These are phyloP conservation scores for Talaromyces stipitatus DNA, from an alignment of 495 filamentous ascomycete genomes.

Conservation along the genomic window DNA sequence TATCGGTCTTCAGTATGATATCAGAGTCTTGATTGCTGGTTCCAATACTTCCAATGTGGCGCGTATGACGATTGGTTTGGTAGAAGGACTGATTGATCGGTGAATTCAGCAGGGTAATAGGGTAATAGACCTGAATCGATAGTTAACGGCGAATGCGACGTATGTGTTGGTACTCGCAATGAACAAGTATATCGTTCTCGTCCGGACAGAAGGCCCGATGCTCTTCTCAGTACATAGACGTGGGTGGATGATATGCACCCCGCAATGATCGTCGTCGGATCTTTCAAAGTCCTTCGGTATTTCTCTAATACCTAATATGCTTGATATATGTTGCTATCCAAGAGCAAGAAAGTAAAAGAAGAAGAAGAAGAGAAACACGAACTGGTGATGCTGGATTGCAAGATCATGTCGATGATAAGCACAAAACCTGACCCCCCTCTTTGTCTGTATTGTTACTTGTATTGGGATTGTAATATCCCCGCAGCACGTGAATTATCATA, in stretches of 20 bases:
- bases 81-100: no score
- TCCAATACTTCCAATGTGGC: no score
- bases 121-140: background rate
- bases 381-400: background rate
- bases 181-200: background rate
- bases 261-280: background rate
- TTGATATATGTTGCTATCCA: no score
- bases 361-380: background rate
- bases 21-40: no score
- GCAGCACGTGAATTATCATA: slow-evolving; percentile 1
- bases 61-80: no score
- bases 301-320: no score
- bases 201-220: slow-evolving; percentile 1
- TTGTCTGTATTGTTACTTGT: background rate
- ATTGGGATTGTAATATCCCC: background rate
- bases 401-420: background rate
- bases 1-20: background rate
- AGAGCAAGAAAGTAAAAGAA: background rate
- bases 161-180: background rate
- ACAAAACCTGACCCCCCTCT: background rate
- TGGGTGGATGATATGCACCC: background rate
- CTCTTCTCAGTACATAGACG: background rate
- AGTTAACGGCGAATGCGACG: background rate
- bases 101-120: no score
- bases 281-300: background rate